Evolutionary conservation across 768 basidiomycete species (phyloP).

Genomic region (Suillus decipiens): DNA sequence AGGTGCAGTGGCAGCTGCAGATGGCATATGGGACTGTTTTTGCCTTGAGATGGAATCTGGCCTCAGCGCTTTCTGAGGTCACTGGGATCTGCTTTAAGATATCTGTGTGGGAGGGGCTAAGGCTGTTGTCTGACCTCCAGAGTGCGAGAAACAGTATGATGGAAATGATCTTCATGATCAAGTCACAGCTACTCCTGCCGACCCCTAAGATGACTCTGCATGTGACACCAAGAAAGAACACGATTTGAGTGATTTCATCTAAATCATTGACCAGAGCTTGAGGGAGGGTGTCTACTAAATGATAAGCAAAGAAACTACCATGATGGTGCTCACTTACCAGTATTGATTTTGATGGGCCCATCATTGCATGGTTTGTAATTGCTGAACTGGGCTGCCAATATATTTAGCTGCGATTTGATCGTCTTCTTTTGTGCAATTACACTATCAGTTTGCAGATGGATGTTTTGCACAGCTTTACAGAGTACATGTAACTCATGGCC

Average conservation of each 20-base stretch:
- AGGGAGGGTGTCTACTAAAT: background rate
- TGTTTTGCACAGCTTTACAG: background rate
- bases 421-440: background rate
- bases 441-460: background rate
- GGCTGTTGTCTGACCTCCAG: background rate
- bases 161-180: constrained; percentile 3
- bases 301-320: background rate
- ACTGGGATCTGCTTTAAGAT: background rate
- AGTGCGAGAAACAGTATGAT: background rate
- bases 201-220: constrained; percentile 20
- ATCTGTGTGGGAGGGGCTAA: constrained; percentile 3
- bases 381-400: background rate
- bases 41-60: too few species aligned
- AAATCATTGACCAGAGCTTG: background rate
- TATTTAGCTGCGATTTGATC: background rate
- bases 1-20: too few species aligned
- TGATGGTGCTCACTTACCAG: background rate
- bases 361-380: background rate
- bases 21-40: too few species aligned
- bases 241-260: background rate
- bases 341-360: background rate
- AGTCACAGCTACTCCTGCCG: constrained; percentile 12
- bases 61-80: too few species aligned
- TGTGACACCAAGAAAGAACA: background rate
- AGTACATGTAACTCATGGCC: background rate